phyloP scores from a whole-genome alignment of 2,329 filamentous ascomycete species.

The Stylonectria norvegica region DNA sequence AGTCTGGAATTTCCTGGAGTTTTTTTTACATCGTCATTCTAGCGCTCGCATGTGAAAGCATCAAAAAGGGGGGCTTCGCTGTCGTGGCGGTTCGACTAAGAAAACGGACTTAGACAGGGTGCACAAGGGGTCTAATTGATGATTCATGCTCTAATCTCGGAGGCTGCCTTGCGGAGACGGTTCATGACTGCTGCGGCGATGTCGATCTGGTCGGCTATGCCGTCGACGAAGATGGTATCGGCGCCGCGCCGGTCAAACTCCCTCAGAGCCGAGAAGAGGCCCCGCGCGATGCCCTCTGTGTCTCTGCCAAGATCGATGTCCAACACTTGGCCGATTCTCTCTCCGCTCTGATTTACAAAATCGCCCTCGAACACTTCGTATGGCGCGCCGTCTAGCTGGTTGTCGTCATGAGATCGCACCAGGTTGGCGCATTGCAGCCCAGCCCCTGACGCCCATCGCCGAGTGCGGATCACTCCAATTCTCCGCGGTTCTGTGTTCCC shows the following conservation, averaged over 20 bases:
- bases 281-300: constrained; percentile 73
- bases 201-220: constrained; percentile 74
- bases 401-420: constrained; percentile 8
- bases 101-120: constrained; percentile 21
- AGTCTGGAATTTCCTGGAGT: constrained; percentile 22
- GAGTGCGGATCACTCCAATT: constrained; percentile 56
- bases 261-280: constrained; percentile 81
- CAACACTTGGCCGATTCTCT: constrained; percentile 46
- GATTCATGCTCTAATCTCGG: constrained; percentile 51
- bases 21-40: constrained; percentile 29
- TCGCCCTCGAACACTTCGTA: constrained; percentile 42
- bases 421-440: constrained; percentile 36
- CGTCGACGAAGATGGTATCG: constrained; percentile 86
- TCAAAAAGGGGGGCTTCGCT: too few relatives aligned
- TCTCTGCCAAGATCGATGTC: constrained; percentile 72
- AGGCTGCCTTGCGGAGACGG: constrained; percentile 73
- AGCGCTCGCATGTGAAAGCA: constrained; percentile 27
- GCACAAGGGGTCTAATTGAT: constrained; percentile 29
- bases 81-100: constrained; percentile 21
- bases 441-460: constrained; percentile 47
- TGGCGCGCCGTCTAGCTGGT: constrained; percentile 26
- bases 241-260: constrained; percentile 78
- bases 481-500: constrained; percentile 20
- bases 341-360: constrained; percentile 33
- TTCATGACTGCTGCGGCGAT: constrained; percentile 88